Evolutionary conservation across 306 rosid species (phyloP).

Genomic region (Sindora glabra): DNA sequence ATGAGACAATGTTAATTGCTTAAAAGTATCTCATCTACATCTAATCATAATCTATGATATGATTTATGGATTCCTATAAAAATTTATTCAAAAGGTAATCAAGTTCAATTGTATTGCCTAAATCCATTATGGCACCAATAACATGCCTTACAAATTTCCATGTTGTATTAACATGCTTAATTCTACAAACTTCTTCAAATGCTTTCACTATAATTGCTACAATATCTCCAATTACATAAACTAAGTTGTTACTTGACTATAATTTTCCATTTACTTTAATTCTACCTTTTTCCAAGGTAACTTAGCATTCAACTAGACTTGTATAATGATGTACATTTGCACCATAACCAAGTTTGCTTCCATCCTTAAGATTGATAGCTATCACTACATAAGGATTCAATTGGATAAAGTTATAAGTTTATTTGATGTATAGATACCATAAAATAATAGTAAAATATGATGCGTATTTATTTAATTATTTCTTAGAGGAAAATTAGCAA

Average conservation of each 20-base stretch:
- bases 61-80: too few species aligned
- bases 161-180: slow-evolving; percentile 51
- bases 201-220: slow-evolving; percentile 56
- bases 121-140: slow-evolving; percentile 45
- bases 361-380: slow-evolving; percentile 48
- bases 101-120: slow-evolving; percentile 25
- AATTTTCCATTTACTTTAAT: slow-evolving; percentile 53
- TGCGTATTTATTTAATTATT: too few species aligned
- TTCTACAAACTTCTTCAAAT: slow-evolving; percentile 42
- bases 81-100: too few species aligned
- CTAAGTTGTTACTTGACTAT: slow-evolving; percentile 48
- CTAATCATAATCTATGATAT: too few species aligned
- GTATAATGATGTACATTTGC: slow-evolving; percentile 54
- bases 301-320: slow-evolving; percentile 53
- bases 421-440: too few species aligned
- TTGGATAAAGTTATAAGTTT: too few species aligned
- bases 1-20: too few species aligned
- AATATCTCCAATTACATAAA: slow-evolving; percentile 54
- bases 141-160: slow-evolving; percentile 49
- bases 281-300: slow-evolving; percentile 55
- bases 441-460: too few species aligned
- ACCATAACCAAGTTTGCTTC: slow-evolving; percentile 53
- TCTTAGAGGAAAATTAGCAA: too few species aligned
- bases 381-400: slow-evolving; percentile 18
- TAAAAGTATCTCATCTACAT: too few species aligned